Base-by-base conservation (phyloP, 2,329 filamentous ascomycete species). In the Aureobasidium mangrovei region DNA sequence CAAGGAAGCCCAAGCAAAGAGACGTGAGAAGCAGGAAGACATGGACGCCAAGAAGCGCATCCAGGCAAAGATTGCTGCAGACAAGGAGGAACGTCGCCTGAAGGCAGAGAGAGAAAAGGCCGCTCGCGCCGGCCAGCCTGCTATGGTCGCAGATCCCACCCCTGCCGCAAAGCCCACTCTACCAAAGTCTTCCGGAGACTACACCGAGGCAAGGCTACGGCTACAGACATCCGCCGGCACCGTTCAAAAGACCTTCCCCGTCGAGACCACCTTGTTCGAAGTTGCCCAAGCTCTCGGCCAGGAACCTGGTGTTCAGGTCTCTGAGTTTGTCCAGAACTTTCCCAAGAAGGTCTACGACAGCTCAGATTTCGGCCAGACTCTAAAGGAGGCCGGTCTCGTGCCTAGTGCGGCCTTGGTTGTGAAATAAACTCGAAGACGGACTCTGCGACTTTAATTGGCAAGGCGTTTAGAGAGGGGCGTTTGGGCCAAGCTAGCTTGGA, bases 211-310 rank as follows among this genome's bases (percentile, higher is more conserved):
- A 9, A 81, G 93, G 29, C 72, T 98, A 58, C 79, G 91, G 57
- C 73, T 98, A 39, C 90, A 95, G 70, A 91, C 86, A 0, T 68
- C 81, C 1, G 75, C 73, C 18, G 88, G 89, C 10, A 91, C 86
- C 58, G 74, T 96, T 53, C 83, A 85, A 72, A 97, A 95, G 78
- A 91, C 86, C 0, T 83, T 95, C 60, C 84, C 89, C 0, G 90
- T 88, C 4, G 88, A 94, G 56, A 94, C 90, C 3, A 97, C 93
- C 0, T 74, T 98, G 8, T 95, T 95, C 63, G 91, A 98, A 72
- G 84, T 98, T 48, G 90, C 88, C 0, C 82, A 91, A 62, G 79
- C 84, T 56, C 67, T 98, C 27, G 75, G 82, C 66, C 70, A 79
- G 47, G 88, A 96, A 59, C 83, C 80, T 47, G 88, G 86, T 0